phyloP scores from a whole-genome alignment of 345 rosid genomes.

The Eucalyptus victrix region DNA sequence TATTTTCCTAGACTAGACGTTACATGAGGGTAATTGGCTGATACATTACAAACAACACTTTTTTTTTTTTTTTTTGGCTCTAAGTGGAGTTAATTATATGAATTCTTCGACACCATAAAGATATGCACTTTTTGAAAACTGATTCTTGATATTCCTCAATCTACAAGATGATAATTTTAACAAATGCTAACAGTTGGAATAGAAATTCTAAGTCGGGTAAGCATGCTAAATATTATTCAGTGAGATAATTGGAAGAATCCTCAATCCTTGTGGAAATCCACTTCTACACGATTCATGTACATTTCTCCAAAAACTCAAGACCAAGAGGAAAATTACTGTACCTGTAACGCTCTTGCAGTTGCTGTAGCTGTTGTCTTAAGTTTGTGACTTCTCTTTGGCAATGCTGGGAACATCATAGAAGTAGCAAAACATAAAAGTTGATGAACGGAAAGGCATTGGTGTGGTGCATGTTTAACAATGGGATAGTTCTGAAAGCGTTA shows the following conservation, averaged over 20 bases:
- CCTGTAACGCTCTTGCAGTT: constrained; percentile 12
- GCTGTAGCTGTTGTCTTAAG: constrained; percentile 9
- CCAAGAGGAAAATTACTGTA: neutral
- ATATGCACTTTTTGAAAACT: neutral
- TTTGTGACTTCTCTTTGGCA: constrained; percentile 19
- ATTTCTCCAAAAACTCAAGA: neutral
- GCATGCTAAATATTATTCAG: neutral
- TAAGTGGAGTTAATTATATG: neutral
- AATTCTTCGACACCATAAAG: neutral
- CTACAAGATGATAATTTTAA: neutral
- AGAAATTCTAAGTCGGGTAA: neutral
- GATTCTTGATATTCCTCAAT: neutral
- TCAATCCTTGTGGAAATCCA: neutral
- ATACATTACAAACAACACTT: neutral
- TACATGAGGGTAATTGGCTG: neutral
- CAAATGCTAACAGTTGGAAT: neutral
- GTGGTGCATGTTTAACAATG: neutral
- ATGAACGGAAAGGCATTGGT: neutral
- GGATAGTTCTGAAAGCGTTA: neutral
- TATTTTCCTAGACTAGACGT: neutral
- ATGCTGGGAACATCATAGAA: neutral
- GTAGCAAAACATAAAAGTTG: neutral
- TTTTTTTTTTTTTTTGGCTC: neutral
- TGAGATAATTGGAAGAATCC: neutral
- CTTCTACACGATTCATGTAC: neutral